phyloP scores from a whole-genome alignment of 306 rosid species.

The Hippophae rhamnoides region DNA sequence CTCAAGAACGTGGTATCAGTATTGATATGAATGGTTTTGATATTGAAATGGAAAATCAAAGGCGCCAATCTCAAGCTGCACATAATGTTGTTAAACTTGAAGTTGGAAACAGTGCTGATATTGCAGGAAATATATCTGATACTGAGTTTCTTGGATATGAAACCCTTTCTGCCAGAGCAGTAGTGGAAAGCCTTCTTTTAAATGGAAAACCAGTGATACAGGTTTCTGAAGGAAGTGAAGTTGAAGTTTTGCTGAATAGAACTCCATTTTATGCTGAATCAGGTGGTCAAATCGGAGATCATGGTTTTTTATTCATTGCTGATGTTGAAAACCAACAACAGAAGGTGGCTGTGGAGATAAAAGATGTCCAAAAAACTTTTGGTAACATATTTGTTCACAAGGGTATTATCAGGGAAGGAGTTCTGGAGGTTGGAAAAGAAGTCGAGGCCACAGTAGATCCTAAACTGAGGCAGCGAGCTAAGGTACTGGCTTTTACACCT shows the following conservation, averaged over 20 bases:
- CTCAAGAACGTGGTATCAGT: conserved; percentile 77
- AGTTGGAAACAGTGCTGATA: conserved; percentile 52
- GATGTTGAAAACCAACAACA: conserved; percentile 49
- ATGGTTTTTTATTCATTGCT: conserved; percentile 59
- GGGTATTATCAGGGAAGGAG: conserved; percentile 75
- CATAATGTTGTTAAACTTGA: conserved; percentile 68
- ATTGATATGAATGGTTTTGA: conserved; percentile 73
- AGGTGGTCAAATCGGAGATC: conserved; percentile 92
- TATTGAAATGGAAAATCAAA: conserved; percentile 88
- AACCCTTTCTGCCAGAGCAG: conserved; percentile 60
- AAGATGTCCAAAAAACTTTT: conserved; percentile 77
- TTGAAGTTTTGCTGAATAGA: conserved; percentile 68
- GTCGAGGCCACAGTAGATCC: conserved; percentile 83
- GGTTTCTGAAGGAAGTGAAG: conserved; percentile 73
- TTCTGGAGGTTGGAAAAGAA: conserved; percentile 80
- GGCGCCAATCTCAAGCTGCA: conserved; percentile 97
- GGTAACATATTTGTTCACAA: conserved; percentile 85
- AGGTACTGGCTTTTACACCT: conserved; percentile 36
- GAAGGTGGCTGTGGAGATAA: conserved; percentile 64
- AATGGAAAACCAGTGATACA: conserved; percentile 61
- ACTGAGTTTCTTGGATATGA: conserved; percentile 91
- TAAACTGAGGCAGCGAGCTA: conserved; percentile 78
- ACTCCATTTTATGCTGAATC: conserved; percentile 99
- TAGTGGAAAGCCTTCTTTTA: conserved; percentile 66
- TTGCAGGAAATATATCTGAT: conserved; percentile 51